Evolutionary conservation across 2,329 filamentous ascomycete species (phyloP).

Genomic region (Drechslerella coelobrocha): DNA sequence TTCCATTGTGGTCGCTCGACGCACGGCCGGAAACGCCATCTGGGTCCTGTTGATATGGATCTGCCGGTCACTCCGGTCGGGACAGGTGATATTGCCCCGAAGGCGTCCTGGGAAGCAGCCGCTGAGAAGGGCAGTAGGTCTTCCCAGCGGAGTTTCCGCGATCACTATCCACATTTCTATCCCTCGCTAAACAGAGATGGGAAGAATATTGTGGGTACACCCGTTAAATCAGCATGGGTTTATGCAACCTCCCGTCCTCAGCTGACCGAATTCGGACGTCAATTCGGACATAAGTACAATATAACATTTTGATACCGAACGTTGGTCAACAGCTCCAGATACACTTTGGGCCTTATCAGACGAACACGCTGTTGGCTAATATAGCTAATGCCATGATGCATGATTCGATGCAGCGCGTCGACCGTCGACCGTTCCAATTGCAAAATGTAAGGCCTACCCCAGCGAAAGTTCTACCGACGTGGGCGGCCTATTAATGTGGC

Average conservation of each 20-base stretch:
- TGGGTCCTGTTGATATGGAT: background rate
- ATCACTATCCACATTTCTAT: background rate
- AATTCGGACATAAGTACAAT: slow-evolving; percentile 1
- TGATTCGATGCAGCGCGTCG: background rate
- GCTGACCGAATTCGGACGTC: background rate
- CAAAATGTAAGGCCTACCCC: too few species aligned
- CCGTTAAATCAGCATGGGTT: background rate
- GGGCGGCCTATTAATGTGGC: slow-evolving; percentile 38
- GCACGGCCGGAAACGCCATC: background rate
- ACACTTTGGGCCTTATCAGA: too few species aligned
- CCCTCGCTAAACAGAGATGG: background rate
- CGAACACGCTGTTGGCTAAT: too few species aligned
- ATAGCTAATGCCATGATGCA: background rate
- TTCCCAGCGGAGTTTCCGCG: background rate
- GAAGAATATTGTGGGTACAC: background rate
- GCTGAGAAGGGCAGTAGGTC: background rate
- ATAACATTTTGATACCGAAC: background rate
- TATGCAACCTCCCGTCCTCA: background rate
- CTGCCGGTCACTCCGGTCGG: background rate
- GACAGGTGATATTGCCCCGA: background rate
- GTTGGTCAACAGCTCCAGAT: too few species aligned
- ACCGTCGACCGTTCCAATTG: background rate
- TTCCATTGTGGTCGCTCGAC: background rate
- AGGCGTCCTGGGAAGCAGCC: background rate
- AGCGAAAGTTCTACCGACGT: background rate